These are phyloP conservation scores for Plasmodium coatneyi DNA, from an alignment of 169 alveolate species.

Conservation along the genomic window DNA sequence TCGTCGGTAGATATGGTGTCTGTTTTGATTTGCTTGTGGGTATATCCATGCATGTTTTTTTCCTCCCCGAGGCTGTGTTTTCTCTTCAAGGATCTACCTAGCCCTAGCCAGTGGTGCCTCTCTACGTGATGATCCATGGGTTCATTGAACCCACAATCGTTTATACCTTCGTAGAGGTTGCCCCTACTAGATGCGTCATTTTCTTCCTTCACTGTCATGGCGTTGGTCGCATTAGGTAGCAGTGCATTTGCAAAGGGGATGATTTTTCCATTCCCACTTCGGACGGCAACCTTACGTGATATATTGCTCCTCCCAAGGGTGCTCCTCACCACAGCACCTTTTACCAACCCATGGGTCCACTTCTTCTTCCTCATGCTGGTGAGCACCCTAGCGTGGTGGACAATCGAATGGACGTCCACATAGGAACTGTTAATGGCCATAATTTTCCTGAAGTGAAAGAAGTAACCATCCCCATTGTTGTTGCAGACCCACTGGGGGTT, in stretches of 20 bases:
- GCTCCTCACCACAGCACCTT: not conserved
- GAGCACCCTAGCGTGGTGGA: not conserved
- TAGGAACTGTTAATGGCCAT: conserved; percentile 27
- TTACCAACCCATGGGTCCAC: not conserved
- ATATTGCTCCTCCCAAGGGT: not conserved
- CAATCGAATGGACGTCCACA: conserved; percentile 14
- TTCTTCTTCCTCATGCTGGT: not conserved
- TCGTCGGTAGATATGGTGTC: not conserved
- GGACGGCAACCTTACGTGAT: not conserved
- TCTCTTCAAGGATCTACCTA: conserved; percentile 26
- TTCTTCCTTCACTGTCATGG: not conserved
- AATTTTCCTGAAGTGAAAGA: conserved; percentile 38
- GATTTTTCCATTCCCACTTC: not conserved
- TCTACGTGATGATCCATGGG: not conserved
- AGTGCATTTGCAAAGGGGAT: not conserved
- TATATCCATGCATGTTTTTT: not conserved
- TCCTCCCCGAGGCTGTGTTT: not conserved
- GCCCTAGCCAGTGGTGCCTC: not conserved
- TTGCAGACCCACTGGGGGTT: conserved; percentile 8
- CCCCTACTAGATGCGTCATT: not conserved
- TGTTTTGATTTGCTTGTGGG: conserved; percentile 33
- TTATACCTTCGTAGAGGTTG: not conserved
- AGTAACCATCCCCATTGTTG: conserved; percentile 9
- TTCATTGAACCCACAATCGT: not conserved
- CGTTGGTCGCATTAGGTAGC: not conserved